A percentile compares a stretch with the other conserved stretches of the same genome.
Conservation (phyloP, 2,329 filamentous ascomycete genomes). For the Xenoacremonium recifei region DNA sequence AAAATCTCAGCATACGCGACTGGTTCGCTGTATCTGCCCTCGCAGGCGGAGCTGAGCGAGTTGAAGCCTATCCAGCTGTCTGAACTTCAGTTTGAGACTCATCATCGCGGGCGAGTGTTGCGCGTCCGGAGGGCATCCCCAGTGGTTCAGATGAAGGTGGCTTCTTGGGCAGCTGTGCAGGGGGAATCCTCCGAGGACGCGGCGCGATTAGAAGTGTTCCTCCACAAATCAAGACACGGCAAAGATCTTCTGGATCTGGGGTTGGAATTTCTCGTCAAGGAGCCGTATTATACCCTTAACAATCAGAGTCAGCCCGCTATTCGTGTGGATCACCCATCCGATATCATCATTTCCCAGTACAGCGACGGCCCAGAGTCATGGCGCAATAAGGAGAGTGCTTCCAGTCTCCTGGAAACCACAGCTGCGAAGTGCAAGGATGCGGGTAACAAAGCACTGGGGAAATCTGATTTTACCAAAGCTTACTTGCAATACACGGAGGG, state of each 20-base stretch:
- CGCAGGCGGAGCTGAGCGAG: constrained; percentile 13
- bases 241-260: constrained; percentile 32
- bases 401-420: background rate
- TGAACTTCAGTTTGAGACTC: constrained; percentile 28
- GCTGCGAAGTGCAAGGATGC: constrained; percentile 23
- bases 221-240: constrained; percentile 34
- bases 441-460: constrained; percentile 29
- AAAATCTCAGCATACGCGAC: constrained; percentile 27
- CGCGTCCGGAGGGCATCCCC: constrained; percentile 26
- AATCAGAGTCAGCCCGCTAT: constrained; percentile 38
- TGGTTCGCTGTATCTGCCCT: constrained; percentile 26
- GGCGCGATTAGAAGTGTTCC: constrained; percentile 28
- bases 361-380: constrained; percentile 17
- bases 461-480: constrained; percentile 17
- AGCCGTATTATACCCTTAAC: constrained; percentile 47
- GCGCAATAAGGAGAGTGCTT: constrained; percentile 1
- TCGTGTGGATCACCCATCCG: constrained; percentile 35
- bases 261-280: constrained; percentile 42
- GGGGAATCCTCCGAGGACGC: constrained; percentile 19
- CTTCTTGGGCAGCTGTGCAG: constrained; percentile 32
- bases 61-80: constrained; percentile 23
- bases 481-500: constrained; percentile 27
- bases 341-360: constrained; percentile 19
- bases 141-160: constrained; percentile 19
- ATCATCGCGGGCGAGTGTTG: constrained; percentile 28